Conservation (phyloP, 1,284 basidiomycete genomes). For the Naganishia sp. region DNA sequence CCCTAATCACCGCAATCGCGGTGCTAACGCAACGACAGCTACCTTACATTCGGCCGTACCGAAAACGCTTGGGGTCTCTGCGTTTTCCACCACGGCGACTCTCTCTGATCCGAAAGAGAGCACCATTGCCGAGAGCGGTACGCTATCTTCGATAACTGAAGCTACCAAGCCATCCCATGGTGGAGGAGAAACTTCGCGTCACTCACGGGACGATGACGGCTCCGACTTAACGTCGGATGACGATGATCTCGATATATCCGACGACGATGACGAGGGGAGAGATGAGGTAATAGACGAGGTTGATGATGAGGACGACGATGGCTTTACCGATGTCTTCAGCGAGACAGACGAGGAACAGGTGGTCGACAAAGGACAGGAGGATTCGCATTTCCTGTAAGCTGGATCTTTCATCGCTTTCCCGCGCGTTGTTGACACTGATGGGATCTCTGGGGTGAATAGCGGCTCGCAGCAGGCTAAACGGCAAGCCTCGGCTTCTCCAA, state of each 20-base stretch:
- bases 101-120: not conserved
- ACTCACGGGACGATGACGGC: slow-evolving; percentile 8
- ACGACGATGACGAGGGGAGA: slow-evolving; percentile 34
- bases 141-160: slow-evolving; percentile 6
- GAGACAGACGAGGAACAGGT: no score
- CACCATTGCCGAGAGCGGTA: slow-evolving; percentile 2
- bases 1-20: slow-evolving; percentile 8
- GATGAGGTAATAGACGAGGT: slow-evolving; percentile 10
- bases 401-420: no score
- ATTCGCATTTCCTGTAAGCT: not conserved
- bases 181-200: no score
- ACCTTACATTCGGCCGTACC: not conserved
- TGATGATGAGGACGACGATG: slow-evolving; percentile 1
- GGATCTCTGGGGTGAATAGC: no score
- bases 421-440: not conserved
- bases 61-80: not conserved
- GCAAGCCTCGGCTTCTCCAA: slow-evolving; percentile 1
- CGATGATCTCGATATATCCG: slow-evolving; percentile 35
- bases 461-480: no score
- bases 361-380: not conserved
- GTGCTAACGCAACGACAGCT: not conserved
- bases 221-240: slow-evolving; percentile 20
- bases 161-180: not conserved
- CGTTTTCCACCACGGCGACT: not conserved
- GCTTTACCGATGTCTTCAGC: not conserved